Base-by-base conservation (phyloP, 257 asterid species). In the Coffea canephora region DNA sequence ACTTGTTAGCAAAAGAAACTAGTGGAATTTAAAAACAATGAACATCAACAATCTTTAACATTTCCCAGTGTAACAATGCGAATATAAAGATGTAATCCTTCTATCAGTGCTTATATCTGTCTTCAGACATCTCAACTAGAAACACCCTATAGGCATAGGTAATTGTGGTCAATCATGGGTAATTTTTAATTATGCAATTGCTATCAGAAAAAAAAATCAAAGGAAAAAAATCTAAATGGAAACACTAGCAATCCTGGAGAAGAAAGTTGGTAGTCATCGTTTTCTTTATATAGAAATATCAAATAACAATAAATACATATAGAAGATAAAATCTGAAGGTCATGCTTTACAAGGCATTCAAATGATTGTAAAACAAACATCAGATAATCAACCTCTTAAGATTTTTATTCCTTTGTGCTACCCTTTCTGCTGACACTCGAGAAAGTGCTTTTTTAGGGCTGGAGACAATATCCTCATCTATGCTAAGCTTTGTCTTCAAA, bases 361-460 rank as follows among this genome's bases (percentile, higher is more conserved):
- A 61, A 59, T 15, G 0, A 59, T 21, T n/a, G 36, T 1, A 61
- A 43, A n/a, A 46, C 10, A 69, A 55, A 39, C 19, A 74, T 43
- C 49, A 75, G 59, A 78, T 52, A 34, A 70, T 64, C 43, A 71
- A 91, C 97, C 97, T 83, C 91, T 89, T 87, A 78, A 82, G 84
- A 86, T 88, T 90, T 80, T 90, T 90, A 69, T 81, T 88, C 86
- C 94, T 84, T 74, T 86, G 78, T 67, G 88, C 89, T n/a, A 88
- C 87, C 87, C 88, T 84, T 64, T 89, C 91, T 43, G 91, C 90
- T 71, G 97, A 88, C 85, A 90, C 93, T 82, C 94, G 92, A 80
- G 95, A 90, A 84, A 94, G 88, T 36, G 93, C 96, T 76, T 91
- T 98, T 85, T 85, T 92, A 36, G 98, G 98, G 87, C 98, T 94